phyloP scores from a whole-genome alignment of 176 grass and related monocot genomes.

The Carex kokanica region DNA sequence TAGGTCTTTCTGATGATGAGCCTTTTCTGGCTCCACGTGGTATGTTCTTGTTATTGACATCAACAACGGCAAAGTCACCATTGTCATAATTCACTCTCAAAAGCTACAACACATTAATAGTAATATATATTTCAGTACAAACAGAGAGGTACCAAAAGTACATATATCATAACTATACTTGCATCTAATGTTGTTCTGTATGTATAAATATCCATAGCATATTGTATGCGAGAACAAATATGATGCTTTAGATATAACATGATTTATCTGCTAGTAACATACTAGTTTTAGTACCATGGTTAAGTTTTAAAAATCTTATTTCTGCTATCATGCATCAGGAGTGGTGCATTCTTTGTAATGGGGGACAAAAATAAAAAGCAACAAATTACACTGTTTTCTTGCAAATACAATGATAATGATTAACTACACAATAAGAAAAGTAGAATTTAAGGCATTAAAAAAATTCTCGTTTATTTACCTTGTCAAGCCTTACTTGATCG shows the following conservation, averaged over 20 bases:
- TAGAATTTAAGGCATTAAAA: background rate
- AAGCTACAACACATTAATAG: slow-evolving; percentile 39
- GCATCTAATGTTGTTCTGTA: background rate
- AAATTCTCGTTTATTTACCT: slow-evolving; percentile 31
- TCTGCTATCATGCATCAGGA: background rate
- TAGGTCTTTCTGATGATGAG: slow-evolving; percentile 11
- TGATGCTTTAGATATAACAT: background rate
- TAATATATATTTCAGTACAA: slow-evolving; percentile 10
- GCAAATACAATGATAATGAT: background rate
- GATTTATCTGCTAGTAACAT: background rate
- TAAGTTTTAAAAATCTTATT: background rate
- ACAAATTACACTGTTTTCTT: background rate
- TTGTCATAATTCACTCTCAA: slow-evolving; percentile 41
- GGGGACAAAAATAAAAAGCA: background rate
- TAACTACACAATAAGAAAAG: background rate
- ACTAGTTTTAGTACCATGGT: background rate
- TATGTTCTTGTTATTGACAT: slow-evolving; percentile 38
- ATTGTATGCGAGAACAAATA: background rate
- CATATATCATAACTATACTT: background rate
- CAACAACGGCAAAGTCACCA: slow-evolving; percentile 52
- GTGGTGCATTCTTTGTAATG: background rate
- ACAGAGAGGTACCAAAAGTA: background rate
- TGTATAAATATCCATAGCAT: background rate
- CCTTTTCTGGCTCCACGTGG: slow-evolving; percentile 17
- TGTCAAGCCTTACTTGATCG: slow-evolving; percentile 65